Base-by-base conservation (phyloP, 2,329 filamentous ascomycete species). In the Aureobasidium vineae region DNA sequence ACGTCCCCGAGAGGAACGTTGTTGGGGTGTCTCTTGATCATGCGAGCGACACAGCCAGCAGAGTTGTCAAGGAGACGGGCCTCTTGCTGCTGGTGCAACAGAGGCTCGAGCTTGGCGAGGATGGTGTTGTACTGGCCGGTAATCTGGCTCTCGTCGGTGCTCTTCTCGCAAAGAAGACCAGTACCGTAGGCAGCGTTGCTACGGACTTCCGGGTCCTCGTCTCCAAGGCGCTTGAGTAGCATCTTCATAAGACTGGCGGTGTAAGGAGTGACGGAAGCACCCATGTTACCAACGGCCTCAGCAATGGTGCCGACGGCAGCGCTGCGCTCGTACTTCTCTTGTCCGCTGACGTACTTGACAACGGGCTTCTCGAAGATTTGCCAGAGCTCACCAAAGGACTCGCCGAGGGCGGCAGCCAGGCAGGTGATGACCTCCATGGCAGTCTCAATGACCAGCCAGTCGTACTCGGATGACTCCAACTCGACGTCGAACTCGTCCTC, bases 381-480 rank as follows among this genome's bases (percentile, higher is more conserved):
- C 92, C 92, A 98, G 69, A 97, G 83, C 81, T 97, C 90, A 66
- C 85, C 84, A 73, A 97, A 98, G 71, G 88, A 87, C 26, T 85
- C 78, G 45, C 95, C 95, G 16, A 98, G 87, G 38, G 92, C 92
- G 54, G 87, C 86, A 23, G 93, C 88, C 47, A 98, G 85, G 43
- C 91, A 92, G 61, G 92, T 91, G 60, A 97, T 84, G 54, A 96
- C 92, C 71, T 98, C 95, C 65, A 98, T 86, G 41, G 92, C 93
- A 11, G 92, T 97, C 80, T 99, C 95, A 65, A 98, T 90, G 61
- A 97, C 89, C 21, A 97, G 86, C 95, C 95, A 98, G 82, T 98
- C 95, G 74, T 96, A 97, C 80, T 99, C 95, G 2, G 94, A 96
- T 36, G 90, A 90, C 76, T 92, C 94, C 59, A 87, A 82, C 15